Conservation (phyloP, 2,329 filamentous ascomycete species). For the Trichoderma arundinaceum region DNA sequence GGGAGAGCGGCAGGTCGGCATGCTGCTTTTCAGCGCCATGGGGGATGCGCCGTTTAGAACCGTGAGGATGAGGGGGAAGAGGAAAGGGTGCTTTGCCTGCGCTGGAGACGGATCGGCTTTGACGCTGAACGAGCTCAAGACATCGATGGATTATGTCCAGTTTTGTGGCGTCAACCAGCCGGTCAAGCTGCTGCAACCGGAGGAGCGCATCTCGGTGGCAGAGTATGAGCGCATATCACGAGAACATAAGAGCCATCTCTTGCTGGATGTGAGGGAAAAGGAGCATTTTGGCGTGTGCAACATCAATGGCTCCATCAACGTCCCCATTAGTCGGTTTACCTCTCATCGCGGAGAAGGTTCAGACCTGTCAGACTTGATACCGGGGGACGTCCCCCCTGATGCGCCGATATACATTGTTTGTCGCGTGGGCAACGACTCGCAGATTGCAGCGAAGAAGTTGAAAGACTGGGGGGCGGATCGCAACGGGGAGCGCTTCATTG, state of each 20-base stretch:
- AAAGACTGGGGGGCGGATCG: slow-evolving; percentile 63
- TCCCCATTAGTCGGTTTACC: slow-evolving; percentile 65
- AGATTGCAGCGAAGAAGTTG: slow-evolving; percentile 69
- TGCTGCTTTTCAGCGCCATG: slow-evolving; percentile 57
- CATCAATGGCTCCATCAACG: slow-evolving; percentile 75
- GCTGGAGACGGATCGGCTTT: slow-evolving; percentile 59
- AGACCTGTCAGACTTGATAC: slow-evolving; percentile 45
- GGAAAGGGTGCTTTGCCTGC: slow-evolving; percentile 78
- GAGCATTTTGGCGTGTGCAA: slow-evolving; percentile 84
- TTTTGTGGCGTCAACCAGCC: slow-evolving; percentile 75
- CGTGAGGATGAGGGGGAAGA: slow-evolving; percentile 72
- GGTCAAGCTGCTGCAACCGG: slow-evolving; percentile 60
- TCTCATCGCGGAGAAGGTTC: slow-evolving; percentile 47
- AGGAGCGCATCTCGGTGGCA: slow-evolving; percentile 70
- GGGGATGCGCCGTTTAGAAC: slow-evolving; percentile 66
- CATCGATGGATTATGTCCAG: slow-evolving; percentile 77
- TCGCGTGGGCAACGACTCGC: slow-evolving; percentile 78
- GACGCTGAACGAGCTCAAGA: slow-evolving; percentile 64
- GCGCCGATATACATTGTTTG: slow-evolving; percentile 74
- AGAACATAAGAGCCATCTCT: slow-evolving; percentile 51
- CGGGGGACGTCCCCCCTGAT: slow-evolving; percentile 46
- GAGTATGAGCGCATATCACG: slow-evolving; percentile 57
- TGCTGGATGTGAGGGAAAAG: slow-evolving; percentile 84
- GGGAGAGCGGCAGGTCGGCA: slow-evolving; percentile 38
- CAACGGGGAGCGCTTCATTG: slow-evolving; percentile 63